Evolutionary conservation across 2,329 filamentous ascomycete species (phyloP), one percentile per base, ranked within the genome.

Genomic region (Dryadomyces quercus-mongolicae): DNA sequence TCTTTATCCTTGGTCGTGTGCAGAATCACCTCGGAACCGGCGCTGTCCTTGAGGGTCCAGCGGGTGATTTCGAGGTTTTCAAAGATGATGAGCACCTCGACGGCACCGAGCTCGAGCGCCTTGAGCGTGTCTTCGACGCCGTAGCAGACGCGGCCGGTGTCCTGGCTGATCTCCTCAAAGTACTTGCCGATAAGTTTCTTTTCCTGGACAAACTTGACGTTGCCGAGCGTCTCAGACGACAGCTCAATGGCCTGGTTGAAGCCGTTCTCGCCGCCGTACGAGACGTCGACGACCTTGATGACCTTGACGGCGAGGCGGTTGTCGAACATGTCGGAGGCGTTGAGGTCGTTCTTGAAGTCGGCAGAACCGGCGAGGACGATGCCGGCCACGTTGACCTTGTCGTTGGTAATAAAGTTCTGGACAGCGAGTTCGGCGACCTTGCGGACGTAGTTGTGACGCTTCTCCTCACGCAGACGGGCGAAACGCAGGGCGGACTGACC

Each of bases 141-240:
- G 70, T 98, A 98, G 77, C 93, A 98, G 62, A 98, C 84, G 67
- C 90, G 93, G 62, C 93, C 93, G 52, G 86, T 95, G 67, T 98
- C 93, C 72, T 95, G 90, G 69, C 89, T 95, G 66, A 98, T 97
- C 73, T 98, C 92, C 69, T 98, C 91, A 65, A 98, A 98, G 78
- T 98, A 98, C 68, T 88, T 90, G 69, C 92, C 92, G 66, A 98
- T 98, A 59, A 98, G 83, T 77, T 96, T 98, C 86, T 98, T 98
- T 80, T 98, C 93, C 73, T 98, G 93, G 69, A 98, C 96, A 71
- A 98, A 98, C 75, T 98, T 98, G 80, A 98, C 93, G 68, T 97
- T 98, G 72, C 91, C 88, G 49, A 98, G 81, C 8, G 93, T 98
- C 77, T 98, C 94, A 8, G 90, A 82, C 25, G 93, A 86, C 64